phyloP scores from a whole-genome alignment of 768 basidiomycete genomes.

The Amanita rimosa region DNA sequence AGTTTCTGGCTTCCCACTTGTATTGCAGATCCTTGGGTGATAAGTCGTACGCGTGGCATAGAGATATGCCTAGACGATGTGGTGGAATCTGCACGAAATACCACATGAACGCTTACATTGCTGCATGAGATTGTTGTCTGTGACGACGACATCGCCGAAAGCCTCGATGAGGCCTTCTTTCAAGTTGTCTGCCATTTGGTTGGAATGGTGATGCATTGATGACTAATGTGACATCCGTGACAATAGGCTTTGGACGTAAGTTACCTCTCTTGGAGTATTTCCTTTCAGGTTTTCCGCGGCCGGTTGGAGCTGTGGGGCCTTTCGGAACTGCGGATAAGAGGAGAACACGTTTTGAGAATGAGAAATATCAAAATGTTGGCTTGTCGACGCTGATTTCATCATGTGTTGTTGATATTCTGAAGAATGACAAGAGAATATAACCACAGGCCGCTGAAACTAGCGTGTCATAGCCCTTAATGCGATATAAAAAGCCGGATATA shows the following conservation, averaged over 20 bases:
- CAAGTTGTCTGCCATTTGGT: slow-evolving; percentile 2
- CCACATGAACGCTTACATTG: slow-evolving; percentile 32
- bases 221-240: no score
- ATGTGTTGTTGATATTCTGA: neutral
- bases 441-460: neutral
- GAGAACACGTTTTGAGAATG: no score
- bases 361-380: no score
- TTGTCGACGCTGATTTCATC: no score
- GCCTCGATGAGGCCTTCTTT: slow-evolving; percentile 15
- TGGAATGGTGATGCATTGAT: no score
- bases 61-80: slow-evolving; percentile 38
- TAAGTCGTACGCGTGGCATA: slow-evolving; percentile 55
- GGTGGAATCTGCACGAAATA: neutral
- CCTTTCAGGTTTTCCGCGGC: no score
- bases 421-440: neutral
- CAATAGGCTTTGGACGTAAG: no score
- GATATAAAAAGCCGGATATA: slow-evolving; percentile 3
- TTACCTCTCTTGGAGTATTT: no score
- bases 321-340: no score
- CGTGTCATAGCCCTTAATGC: neutral
- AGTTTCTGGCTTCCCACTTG: slow-evolving; percentile 58
- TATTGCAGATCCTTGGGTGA: slow-evolving; percentile 41
- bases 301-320: no score
- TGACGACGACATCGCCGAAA: slow-evolving; percentile 16
- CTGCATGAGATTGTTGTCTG: slow-evolving; percentile 31